Evolutionary conservation across 176 grass and related monocot genomes (phyloP).

Genomic region (Phyllostachys edulis): DNA sequence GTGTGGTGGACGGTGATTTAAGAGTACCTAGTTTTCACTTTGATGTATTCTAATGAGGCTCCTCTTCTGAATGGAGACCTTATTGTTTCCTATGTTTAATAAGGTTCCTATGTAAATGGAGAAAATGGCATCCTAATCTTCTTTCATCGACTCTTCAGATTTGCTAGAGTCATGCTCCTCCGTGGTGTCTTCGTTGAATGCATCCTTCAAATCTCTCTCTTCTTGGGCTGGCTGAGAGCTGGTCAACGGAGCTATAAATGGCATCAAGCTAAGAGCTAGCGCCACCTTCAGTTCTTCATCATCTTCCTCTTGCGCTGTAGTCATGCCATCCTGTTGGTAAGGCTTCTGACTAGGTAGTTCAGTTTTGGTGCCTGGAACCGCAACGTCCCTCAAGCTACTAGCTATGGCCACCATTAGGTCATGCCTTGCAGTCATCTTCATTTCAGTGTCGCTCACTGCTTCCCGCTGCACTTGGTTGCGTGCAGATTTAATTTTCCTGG

Average conservation of each 20-base stretch:
- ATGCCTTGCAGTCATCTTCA: neutral
- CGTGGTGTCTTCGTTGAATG: neutral
- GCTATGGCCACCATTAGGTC: neutral
- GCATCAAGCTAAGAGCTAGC: constrained; percentile 48
- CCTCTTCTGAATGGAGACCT: neutral
- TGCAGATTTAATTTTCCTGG: constrained; percentile 35
- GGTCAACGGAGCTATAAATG: neutral
- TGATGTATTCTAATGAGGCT: too few species aligned
- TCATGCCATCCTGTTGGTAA: neutral
- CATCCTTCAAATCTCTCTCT: neutral
- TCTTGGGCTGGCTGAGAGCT: neutral
- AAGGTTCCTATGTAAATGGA: neutral
- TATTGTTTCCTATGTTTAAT: neutral
- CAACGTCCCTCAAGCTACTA: neutral
- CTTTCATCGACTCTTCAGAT: neutral
- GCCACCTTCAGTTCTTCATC: constrained; percentile 44
- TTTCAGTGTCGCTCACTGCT: neutral
- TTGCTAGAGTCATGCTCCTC: neutral
- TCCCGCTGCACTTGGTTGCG: constrained; percentile 21
- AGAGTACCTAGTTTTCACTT: too few species aligned
- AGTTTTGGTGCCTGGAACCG: neutral
- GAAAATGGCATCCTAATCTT: neutral
- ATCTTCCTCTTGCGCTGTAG: constrained; percentile 27
- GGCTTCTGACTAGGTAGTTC: neutral
- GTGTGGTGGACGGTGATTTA: too few species aligned